A percentile compares a stretch with the other conserved stretches of the same genome.
These are phyloP conservation scores for Cercophora scortea DNA, from an alignment of 495 filamentous ascomycete species.

Conservation along the genomic window DNA sequence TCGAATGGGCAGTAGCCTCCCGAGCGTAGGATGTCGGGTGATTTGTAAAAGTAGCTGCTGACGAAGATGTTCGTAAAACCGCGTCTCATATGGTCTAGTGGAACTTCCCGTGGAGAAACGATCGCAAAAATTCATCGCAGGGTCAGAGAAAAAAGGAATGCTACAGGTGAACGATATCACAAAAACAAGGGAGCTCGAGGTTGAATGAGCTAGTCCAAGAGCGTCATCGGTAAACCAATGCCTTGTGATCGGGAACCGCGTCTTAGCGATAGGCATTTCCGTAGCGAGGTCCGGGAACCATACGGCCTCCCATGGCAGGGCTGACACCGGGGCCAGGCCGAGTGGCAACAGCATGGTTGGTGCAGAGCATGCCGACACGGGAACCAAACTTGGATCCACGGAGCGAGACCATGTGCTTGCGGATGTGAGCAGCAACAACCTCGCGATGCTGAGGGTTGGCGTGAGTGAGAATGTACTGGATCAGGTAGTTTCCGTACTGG, in stretches of 20 bases:
- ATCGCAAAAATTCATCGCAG: constrained; percentile 18
- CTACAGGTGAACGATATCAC: constrained; percentile 5
- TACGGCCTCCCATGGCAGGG: constrained; percentile 46
- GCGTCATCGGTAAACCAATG: background rate
- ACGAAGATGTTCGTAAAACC: constrained; percentile 44
- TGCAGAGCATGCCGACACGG: constrained; percentile 96
- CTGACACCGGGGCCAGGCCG: constrained; percentile 77
- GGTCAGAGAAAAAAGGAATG: constrained; percentile 18
- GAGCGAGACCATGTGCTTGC: constrained; percentile 98
- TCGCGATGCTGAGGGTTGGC: constrained; percentile 81
- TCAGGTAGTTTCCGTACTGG: constrained; percentile 97
- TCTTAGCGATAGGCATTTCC: constrained; percentile 39
- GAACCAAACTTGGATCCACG: constrained; percentile 98
- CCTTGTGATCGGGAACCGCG: background rate
- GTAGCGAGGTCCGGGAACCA: constrained; percentile 43
- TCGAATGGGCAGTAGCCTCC: constrained; percentile 42
- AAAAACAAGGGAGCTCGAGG: constrained; percentile 14
- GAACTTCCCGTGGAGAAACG: constrained; percentile 22
- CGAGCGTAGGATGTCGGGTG: constrained; percentile 51
- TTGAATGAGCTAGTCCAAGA: background rate
- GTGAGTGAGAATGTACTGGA: constrained; percentile 92
- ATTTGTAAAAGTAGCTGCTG: constrained; percentile 45
- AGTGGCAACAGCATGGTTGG: constrained; percentile 79
- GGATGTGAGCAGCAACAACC: constrained; percentile 84
- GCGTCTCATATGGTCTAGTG: constrained; percentile 26